Base-by-base conservation (phyloP, 2,329 filamentous ascomycete genomes). In the Ophiostoma quercus region DNA sequence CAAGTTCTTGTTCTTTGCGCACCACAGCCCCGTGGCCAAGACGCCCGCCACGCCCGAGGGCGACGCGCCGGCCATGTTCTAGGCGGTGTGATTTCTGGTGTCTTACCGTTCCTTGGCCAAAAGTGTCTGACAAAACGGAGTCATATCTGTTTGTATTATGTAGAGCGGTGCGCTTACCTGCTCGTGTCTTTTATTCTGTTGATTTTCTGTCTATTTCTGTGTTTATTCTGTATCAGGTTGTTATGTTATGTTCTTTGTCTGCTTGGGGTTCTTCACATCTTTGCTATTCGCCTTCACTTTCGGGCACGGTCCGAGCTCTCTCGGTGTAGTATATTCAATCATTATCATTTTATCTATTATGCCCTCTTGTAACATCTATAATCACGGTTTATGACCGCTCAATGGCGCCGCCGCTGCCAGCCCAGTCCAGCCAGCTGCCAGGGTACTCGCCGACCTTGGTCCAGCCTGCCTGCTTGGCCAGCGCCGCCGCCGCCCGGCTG, bases 1-100 rank as follows among this genome's bases (percentile, higher is more conserved):
- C 80, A 98, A 98, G 85, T 90, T 97, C 71, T 82, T 98, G 37
- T 98, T 98, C 85, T 99, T 99, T 80, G 94, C 93, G 74, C 88
- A 92, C 74, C 88, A 85, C 67, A 92, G 90, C 79, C 87, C 65
- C 22, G 39, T 66, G 37, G 9, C 5, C 37, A 65, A 65, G 62
- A 39, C 62, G 66, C 68, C 70, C 60, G 25, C 25, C 39, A 9
- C 12, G 9, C 19, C 51, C 39, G 34, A 66, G 67, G 66, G 34
- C 14, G 66, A 57, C 14, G 66, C 60, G 60, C 65, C 43, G 72
- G 69, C 22, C 57, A n/a, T 65, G 62, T 66, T 66, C 22, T 66
- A 43, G 5, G 4, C 8, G 51, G 11, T 19, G 16, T 47, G 16
- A 1, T 4, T n/a, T 63, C 29, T 25, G 2, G 4, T 41, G 39